phyloP scores from a whole-genome alignment of 2,329 filamentous ascomycete genomes.

The Blumeriella jaapii region DNA sequence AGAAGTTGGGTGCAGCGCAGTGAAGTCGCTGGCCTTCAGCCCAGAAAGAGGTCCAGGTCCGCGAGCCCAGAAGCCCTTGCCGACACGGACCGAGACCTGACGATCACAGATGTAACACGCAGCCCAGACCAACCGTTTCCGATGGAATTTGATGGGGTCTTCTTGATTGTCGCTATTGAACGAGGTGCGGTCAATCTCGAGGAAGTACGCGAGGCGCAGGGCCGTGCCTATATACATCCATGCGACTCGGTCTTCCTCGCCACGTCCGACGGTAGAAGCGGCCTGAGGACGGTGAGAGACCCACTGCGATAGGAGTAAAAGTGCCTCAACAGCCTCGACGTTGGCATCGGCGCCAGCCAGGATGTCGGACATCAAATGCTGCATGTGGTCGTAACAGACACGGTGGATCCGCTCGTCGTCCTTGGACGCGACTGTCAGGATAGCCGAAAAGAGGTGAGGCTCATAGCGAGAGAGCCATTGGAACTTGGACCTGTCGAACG shows the following conservation, averaged over 20 bases:
- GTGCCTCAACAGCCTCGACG: slow-evolving; percentile 59
- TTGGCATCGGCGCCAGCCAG: slow-evolving; percentile 55
- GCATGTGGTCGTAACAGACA: slow-evolving; percentile 58
- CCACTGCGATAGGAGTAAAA: slow-evolving; percentile 63
- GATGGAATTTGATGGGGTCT: slow-evolving; percentile 47
- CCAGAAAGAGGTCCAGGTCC: slow-evolving; percentile 56
- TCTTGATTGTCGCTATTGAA: slow-evolving; percentile 48
- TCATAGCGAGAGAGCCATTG: slow-evolving; percentile 42
- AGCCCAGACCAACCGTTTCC: slow-evolving; percentile 58
- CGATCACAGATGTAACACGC: slow-evolving; percentile 50
- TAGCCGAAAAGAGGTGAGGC: slow-evolving; percentile 56
- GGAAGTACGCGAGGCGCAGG: slow-evolving; percentile 57
- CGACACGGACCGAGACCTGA: slow-evolving; percentile 58
- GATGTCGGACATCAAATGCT: slow-evolving; percentile 53
- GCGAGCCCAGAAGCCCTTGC: slow-evolving; percentile 63
- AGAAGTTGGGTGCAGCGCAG: slow-evolving; percentile 46
- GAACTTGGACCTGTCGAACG: slow-evolving; percentile 40
- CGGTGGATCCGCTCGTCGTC: slow-evolving; percentile 55
- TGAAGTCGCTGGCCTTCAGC: slow-evolving; percentile 31
- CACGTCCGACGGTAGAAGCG: slow-evolving; percentile 43
- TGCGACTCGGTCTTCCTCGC: slow-evolving; percentile 62
- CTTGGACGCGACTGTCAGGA: slow-evolving; percentile 60
- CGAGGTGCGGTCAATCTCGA: slow-evolving; percentile 57
- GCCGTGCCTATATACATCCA: slow-evolving; percentile 71
- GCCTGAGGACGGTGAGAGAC: slow-evolving; percentile 29